Evolutionary conservation across 2,329 filamentous ascomycete species (phyloP), one percentile per base, ranked within the genome.

Genomic region (Aspergillus japonicus): DNA sequence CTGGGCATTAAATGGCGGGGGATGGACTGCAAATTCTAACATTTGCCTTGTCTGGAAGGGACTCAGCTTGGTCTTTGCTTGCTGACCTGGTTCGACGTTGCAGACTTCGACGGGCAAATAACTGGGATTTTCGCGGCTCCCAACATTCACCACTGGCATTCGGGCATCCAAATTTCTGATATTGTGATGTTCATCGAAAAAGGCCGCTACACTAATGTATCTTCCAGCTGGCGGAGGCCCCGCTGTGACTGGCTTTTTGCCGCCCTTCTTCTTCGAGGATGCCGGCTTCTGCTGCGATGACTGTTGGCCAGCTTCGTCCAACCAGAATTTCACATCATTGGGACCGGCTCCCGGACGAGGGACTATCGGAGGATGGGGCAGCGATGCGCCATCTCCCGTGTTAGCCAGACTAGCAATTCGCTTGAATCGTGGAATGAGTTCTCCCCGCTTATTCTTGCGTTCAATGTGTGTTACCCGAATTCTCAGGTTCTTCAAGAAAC

Each of bases 11-110:
- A 82, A 77, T 1, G 81, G 81, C 0, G 91, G 90, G 0, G 77
- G 77, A 4, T 89, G 83, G 58, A 89, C 90, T 1, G 91, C 89
- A 70, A 91, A 91, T 0, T 77, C 76, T 50, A 94, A 86, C 90
- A 95, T 93, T 0, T 77, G 68, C 0, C 82, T 80, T 0, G 89
- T 90, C 69, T 94, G 89, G 0, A 80, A 73, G 0, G 82, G 78
- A 0, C 72, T 81, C 16, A 93, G 78, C 66, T 87, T 86, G 4
- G 82, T 77, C 44, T 83, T 85, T 23, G 87, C 81, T 0, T 83
- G 73, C 68, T 95, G 90, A 0, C 89, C 89, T 1, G 84, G 80
- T 8, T 86, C 70, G 2, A 95, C 82, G 4, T 78, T 73, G 62
- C 89, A 87, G 5, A 87, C 77, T 70, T 93, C 89, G 0, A 85